phyloP scores from a whole-genome alignment of 306 rosid species.

The Ormosia semicastrata region DNA sequence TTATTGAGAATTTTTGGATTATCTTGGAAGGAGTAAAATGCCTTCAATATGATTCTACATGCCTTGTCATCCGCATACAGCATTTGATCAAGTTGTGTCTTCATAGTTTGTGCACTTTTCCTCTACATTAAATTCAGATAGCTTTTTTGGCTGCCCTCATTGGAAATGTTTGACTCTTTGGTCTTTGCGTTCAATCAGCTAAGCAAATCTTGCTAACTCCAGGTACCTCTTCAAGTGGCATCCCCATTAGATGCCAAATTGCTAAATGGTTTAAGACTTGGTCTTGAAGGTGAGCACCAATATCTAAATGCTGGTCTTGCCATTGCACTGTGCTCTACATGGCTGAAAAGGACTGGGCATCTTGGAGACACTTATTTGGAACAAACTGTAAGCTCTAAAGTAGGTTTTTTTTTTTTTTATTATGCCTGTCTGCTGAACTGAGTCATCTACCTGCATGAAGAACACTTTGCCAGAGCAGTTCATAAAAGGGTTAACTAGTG shows the following conservation, averaged over 20 bases:
- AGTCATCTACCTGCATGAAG: conserved; percentile 46
- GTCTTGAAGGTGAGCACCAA: conserved; percentile 98
- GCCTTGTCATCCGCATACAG: not conserved
- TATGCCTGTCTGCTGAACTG: conserved; percentile 2
- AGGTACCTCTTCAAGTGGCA: conserved; percentile 74
- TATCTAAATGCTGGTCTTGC: conserved; percentile 94
- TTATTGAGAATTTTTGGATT: not conserved
- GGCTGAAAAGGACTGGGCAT: conserved; percentile 89
- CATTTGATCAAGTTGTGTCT: conserved; percentile 2
- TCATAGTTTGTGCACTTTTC: not conserved
- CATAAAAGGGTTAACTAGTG: conserved; percentile 69
- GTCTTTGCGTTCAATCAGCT: conserved; percentile 24
- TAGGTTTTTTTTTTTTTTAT: not conserved
- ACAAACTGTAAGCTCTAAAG: conserved; percentile 57
- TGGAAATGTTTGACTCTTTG: conserved; percentile 1
- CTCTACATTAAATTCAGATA: not conserved
- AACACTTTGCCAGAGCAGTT: conserved; percentile 76
- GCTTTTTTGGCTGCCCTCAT: conserved; percentile 12
- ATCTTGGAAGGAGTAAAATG: not conserved
- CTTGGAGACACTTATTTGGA: conserved; percentile 47
- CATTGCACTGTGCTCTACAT: conserved; percentile 73
- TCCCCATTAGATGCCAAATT: conserved; percentile 62
- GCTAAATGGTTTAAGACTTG: conserved; percentile 72
- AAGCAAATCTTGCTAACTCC: conserved; percentile 33
- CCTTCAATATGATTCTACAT: not conserved